Percentiles rank a stretch among this genome's conserved stretches.
These are phyloP conservation scores for Amylocystis lapponica DNA, from an alignment of 768 basidiomycete species.

Conservation along the genomic window DNA sequence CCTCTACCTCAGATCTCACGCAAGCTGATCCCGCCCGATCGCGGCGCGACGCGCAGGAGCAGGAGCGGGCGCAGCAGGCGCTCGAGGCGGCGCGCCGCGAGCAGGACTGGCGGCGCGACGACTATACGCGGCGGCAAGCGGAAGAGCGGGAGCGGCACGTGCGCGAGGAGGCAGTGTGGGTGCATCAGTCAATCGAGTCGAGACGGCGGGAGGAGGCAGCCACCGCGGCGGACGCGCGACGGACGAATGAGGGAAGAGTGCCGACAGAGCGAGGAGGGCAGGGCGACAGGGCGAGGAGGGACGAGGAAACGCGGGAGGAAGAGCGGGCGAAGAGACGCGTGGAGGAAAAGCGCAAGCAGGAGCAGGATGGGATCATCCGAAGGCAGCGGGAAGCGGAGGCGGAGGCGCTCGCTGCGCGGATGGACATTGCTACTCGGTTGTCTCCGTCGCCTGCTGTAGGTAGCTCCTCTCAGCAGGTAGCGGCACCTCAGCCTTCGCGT, in stretches of 20 bases:
- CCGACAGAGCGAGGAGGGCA: conserved; percentile 16
- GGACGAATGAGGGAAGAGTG: conserved; percentile 15
- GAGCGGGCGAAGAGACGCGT: conserved; percentile 17
- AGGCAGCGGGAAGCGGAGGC: conserved; percentile 48
- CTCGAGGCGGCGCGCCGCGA: conserved; percentile 29
- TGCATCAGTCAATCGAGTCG: conserved; percentile 11
- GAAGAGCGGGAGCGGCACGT: conserved; percentile 17
- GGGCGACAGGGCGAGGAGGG: conserved; percentile 22
- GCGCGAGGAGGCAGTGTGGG: conserved; percentile 15
- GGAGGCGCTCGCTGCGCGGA: conserved; percentile 23
- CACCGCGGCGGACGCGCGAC: conserved; percentile 13
- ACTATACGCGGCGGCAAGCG: conserved; percentile 14
- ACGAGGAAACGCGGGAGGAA: conserved; percentile 25
- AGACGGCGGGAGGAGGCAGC: conserved; percentile 15
- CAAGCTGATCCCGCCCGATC: conserved; percentile 16
- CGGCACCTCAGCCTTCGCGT: conserved; percentile 22
- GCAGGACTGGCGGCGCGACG: conserved; percentile 31
- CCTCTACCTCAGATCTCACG: conserved; percentile 8
- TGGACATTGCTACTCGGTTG: conserved; percentile 11
- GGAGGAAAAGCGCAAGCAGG: conserved; percentile 32
- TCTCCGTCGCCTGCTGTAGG: conserved; percentile 6
- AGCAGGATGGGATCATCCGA: conserved; percentile 51
- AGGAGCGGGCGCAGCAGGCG: conserved; percentile 33
- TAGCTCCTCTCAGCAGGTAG: conserved; percentile 9
- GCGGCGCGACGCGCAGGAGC: conserved; percentile 25